A percentile compares a stretch with the other conserved stretches of the same genome.
phyloP scores from a whole-genome alignment of 495 filamentous ascomycete species.

The Aspergillus ostianus region DNA sequence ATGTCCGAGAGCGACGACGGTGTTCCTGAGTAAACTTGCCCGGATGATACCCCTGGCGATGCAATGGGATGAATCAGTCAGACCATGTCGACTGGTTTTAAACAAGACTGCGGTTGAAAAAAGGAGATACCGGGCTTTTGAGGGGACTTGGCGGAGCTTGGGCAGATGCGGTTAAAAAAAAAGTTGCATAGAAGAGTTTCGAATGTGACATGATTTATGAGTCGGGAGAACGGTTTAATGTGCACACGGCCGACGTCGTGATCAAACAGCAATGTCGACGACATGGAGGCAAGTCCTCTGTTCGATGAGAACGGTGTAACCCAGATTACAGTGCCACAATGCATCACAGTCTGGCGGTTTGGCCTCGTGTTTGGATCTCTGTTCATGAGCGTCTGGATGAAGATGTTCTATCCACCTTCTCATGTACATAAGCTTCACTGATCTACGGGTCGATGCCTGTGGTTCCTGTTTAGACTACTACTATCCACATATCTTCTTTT shows the following conservation, averaged over 20 bases:
- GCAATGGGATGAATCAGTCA: conserved; percentile 3
- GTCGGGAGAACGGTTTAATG: conserved; percentile 36
- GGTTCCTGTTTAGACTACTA: conserved; percentile 29
- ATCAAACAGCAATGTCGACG: conserved; percentile 28
- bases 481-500: conserved; percentile 14
- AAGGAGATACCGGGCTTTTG: neutral
- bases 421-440: conserved; percentile 46
- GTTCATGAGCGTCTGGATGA: conserved; percentile 7
- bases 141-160: neutral
- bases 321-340: neutral
- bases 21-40: conserved; percentile 41
- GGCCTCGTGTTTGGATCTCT: conserved; percentile 8
- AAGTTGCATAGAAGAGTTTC: conserved; percentile 36
- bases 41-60: conserved; percentile 17
- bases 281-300: conserved; percentile 8
- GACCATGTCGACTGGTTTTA: neutral
- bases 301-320: neutral
- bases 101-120: neutral
- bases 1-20: conserved; percentile 88
- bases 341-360: neutral
- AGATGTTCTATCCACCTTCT: conserved; percentile 27
- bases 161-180: conserved; percentile 28
- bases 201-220: conserved; percentile 42
- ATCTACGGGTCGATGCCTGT: conserved; percentile 34
- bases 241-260: conserved; percentile 31